A percentile compares a stretch with the other conserved stretches of the same genome.
phyloP scores from a whole-genome alignment of 106 monocot genomes.

The Posidonia australis region DNA sequence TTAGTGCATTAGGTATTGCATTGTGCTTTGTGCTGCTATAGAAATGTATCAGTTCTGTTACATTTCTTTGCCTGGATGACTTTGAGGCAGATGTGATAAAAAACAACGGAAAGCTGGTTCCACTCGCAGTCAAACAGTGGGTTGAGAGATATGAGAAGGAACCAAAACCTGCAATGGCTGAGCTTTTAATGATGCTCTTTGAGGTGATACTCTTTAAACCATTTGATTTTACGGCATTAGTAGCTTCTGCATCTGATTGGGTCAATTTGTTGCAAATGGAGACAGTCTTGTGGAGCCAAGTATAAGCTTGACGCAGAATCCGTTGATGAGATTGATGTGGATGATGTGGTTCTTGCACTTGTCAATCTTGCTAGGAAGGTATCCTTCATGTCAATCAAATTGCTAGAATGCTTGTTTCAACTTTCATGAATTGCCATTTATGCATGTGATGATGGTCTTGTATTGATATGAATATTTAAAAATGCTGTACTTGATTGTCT shows the following conservation, averaged over 20 bases:
- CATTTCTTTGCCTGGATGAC: not conserved
- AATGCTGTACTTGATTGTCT: no score
- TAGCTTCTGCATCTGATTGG: not conserved
- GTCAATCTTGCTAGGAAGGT: slow-evolving; percentile 78
- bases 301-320: slow-evolving; percentile 56
- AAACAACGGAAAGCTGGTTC: slow-evolving; percentile 47
- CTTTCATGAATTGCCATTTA: not conserved
- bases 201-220: slow-evolving; percentile 38
- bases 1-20: no score
- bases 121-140: slow-evolving; percentile 58
- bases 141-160: slow-evolving; percentile 79
- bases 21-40: no score
- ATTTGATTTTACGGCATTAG: not conserved
- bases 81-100: slow-evolving; percentile 61
- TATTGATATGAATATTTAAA: no score
- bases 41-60: no score
- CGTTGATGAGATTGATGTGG: slow-evolving; percentile 71
- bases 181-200: slow-evolving; percentile 76
- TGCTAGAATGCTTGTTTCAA: not conserved
- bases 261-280: slow-evolving; percentile 1
- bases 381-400: slow-evolving; percentile 18
- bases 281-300: slow-evolving; percentile 85
- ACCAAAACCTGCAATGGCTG: slow-evolving; percentile 51
- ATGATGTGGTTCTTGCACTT: slow-evolving; percentile 67
- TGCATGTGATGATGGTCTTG: not conserved